A percentile compares a stretch with the other conserved stretches of the same genome.
These are phyloP conservation scores for Fusarium piperis DNA, from an alignment of 2,329 filamentous ascomycete genomes.

Conservation along the genomic window DNA sequence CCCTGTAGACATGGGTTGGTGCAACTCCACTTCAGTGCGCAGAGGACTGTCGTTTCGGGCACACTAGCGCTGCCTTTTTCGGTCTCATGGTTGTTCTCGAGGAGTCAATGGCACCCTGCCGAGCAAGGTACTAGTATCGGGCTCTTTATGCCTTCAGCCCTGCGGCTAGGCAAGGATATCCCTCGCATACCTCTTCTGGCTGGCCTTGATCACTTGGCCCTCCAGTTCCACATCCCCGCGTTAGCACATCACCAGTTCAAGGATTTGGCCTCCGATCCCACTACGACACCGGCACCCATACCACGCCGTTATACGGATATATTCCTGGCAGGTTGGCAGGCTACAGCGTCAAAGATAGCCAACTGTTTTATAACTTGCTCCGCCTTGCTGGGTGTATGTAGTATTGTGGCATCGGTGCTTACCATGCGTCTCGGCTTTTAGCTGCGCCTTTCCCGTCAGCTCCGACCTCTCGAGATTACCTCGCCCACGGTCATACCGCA, in stretches of 20 bases:
- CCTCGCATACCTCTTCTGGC: not conserved
- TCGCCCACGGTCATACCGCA: not conserved
- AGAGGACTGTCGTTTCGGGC: constrained; percentile 2
- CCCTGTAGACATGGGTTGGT: too few species aligned
- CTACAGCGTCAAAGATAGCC: not conserved
- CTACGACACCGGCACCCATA: not conserved
- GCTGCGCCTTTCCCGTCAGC: not conserved
- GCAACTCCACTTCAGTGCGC: too few species aligned
- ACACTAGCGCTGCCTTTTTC: too few species aligned
- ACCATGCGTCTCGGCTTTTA: not conserved
- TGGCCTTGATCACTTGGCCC: not conserved
- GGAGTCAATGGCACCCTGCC: not conserved
- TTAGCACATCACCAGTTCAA: not conserved
- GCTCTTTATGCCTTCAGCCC: not conserved
- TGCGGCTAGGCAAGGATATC: not conserved
- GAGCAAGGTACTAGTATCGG: not conserved
- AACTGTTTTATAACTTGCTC: not conserved
- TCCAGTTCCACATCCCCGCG: not conserved
- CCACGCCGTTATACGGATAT: not conserved
- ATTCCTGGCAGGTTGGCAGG: not conserved
- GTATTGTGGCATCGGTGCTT: not conserved
- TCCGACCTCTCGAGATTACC: not conserved
- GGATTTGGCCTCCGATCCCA: not conserved
- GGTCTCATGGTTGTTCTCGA: not conserved
- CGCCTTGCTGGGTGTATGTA: not conserved